Conservation (phyloP, 2,329 filamentous ascomycete species). For the Akanthomyces lecanii region DNA sequence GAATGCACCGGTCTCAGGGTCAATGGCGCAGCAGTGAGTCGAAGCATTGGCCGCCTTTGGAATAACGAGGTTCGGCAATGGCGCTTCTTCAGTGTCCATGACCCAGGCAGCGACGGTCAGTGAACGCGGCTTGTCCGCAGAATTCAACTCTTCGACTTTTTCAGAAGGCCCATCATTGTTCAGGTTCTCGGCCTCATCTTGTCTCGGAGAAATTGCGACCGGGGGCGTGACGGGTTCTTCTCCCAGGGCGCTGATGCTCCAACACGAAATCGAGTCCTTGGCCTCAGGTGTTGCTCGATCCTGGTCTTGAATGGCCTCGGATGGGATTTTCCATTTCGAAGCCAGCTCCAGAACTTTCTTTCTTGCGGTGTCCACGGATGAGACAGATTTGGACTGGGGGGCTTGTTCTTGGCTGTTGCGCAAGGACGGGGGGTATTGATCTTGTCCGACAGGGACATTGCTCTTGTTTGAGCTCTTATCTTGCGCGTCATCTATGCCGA, state of each 20-base stretch:
- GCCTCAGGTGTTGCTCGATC: neutral
- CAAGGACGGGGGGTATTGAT: neutral
- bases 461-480: neutral
- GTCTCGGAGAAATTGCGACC: neutral
- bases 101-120: slow-evolving; percentile 1
- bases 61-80: neutral
- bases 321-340: neutral
- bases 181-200: neutral
- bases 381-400: neutral
- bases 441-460: neutral
- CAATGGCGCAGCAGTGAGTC: neutral
- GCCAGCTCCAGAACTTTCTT: neutral
- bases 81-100: neutral
- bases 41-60: neutral
- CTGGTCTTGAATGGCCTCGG: neutral
- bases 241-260: slow-evolving; percentile 1
- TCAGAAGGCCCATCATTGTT: neutral
- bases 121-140: neutral
- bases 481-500: neutral
- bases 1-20: slow-evolving; percentile 7
- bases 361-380: neutral
- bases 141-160: neutral
- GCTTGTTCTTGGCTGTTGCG: too few relatives aligned
- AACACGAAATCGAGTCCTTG: neutral
- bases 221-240: neutral